Conservation (phyloP, 257 asterid genomes). For the Solanum rostratum region DNA sequence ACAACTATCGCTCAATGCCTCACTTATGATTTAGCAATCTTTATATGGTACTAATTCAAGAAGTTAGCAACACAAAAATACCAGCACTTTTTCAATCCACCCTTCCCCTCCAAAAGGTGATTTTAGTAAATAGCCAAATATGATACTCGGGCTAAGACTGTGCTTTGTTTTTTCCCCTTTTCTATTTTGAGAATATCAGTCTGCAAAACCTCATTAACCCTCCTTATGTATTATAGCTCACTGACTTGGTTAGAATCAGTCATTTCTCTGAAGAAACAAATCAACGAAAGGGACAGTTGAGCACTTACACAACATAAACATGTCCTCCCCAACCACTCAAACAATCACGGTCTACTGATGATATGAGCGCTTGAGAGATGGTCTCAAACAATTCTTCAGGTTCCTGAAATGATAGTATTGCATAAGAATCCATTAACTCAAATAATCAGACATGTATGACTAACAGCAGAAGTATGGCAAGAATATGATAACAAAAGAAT, state of each 20-base stretch:
- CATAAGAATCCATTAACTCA: neutral
- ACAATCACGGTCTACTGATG: constrained; percentile 92
- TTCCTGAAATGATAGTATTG: constrained; percentile 31
- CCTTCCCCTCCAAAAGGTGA: too few species aligned
- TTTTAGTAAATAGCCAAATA: too few species aligned
- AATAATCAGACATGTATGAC: neutral
- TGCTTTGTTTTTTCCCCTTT: neutral
- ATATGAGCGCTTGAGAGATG: constrained; percentile 81
- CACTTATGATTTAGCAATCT: neutral
- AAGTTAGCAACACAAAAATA: neutral
- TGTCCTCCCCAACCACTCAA: constrained; percentile 99
- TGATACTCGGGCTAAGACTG: too few species aligned
- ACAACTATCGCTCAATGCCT: neutral
- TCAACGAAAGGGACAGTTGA: neutral
- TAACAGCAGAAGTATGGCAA: neutral
- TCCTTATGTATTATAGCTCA: neutral
- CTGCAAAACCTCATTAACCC: neutral
- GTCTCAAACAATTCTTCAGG: constrained; percentile 85
- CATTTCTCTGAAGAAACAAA: neutral
- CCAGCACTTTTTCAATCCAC: neutral
- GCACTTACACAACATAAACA: constrained; percentile 75
- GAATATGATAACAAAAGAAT: neutral
- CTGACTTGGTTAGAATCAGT: neutral
- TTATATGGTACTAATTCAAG: neutral
- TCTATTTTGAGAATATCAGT: neutral